These are phyloP conservation scores for Goffeauzyma gilvescens DNA, from an alignment of 768 basidiomycete species.

Conservation along the genomic window DNA sequence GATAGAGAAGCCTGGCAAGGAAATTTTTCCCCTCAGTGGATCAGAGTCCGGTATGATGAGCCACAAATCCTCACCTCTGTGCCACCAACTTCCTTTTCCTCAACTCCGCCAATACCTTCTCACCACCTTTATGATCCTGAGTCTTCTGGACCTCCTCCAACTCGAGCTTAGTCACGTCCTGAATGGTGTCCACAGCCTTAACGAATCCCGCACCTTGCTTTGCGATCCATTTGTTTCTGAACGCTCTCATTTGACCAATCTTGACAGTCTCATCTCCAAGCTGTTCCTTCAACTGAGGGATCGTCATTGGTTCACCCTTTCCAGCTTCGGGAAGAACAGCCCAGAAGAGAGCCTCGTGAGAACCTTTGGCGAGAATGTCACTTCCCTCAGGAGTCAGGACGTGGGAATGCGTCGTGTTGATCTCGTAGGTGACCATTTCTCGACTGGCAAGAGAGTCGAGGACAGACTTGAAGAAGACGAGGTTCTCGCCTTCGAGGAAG, in stretches of 20 bases:
- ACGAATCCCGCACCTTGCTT: slow-evolving; percentile 74
- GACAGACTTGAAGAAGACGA: slow-evolving; percentile 68
- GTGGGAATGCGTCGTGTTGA: slow-evolving; percentile 49
- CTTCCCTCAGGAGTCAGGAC: slow-evolving; percentile 62
- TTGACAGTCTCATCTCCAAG: slow-evolving; percentile 79
- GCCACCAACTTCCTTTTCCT: slow-evolving; percentile 74
- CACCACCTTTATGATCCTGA: slow-evolving; percentile 53
- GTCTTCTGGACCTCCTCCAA: slow-evolving; percentile 53
- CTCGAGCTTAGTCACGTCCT: slow-evolving; percentile 57
- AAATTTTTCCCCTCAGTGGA: not conserved
- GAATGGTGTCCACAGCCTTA: slow-evolving; percentile 52
- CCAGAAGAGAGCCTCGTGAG: slow-evolving; percentile 94
- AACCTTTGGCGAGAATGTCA: slow-evolving; percentile 59
- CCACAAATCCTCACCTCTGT: slow-evolving; percentile 45
- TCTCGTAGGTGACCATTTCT: slow-evolving; percentile 74
- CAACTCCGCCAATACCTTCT: slow-evolving; percentile 66
- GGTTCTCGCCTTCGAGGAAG: slow-evolving; percentile 32
- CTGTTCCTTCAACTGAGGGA: slow-evolving; percentile 47
- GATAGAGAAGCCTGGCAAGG: not conserved
- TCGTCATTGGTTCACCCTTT: slow-evolving; percentile 46
- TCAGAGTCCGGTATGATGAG: not conserved
- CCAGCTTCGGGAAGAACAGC: slow-evolving; percentile 55
- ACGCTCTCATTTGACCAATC: slow-evolving; percentile 83
- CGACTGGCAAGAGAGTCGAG: slow-evolving; percentile 74
- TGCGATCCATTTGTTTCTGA: slow-evolving; percentile 90